Conservation (phyloP, 192 early-diverging fungal genomes). For the Coemansia sp. region DNA sequence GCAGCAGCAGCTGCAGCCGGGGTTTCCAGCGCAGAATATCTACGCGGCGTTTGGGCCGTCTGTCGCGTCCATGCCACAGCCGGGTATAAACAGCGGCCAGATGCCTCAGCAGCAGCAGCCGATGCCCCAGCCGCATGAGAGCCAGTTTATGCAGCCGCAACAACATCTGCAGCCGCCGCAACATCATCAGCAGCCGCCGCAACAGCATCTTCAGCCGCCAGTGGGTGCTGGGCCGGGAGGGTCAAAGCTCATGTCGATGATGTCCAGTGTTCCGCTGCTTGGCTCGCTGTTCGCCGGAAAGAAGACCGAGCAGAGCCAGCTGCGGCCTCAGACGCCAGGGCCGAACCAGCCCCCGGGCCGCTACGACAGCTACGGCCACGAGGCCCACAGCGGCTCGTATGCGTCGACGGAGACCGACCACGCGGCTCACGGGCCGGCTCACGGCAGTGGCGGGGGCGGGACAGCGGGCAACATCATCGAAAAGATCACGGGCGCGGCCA, state of each 20-base stretch:
- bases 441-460: background rate
- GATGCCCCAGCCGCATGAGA: slow-evolving; percentile 5
- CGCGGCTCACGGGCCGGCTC: background rate
- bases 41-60: slow-evolving; percentile 8
- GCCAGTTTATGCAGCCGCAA: background rate
- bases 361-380: slow-evolving; percentile 23
- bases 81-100: background rate
- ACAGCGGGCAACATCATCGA: slow-evolving; percentile 5
- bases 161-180: background rate
- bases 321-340: slow-evolving; percentile 9
- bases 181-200: background rate
- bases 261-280: slow-evolving; percentile 45
- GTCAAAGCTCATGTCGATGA: slow-evolving; percentile 42
- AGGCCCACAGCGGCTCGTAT: slow-evolving; percentile 5
- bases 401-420: slow-evolving; percentile 16
- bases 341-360: slow-evolving; percentile 5
- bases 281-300: slow-evolving; percentile 45
- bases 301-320: slow-evolving; percentile 12
- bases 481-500: slow-evolving; percentile 14
- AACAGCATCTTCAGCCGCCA: slow-evolving; percentile 1
- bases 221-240: background rate
- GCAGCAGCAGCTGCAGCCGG: slow-evolving; percentile 7
- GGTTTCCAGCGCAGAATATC: slow-evolving; percentile 2
- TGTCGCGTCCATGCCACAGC: slow-evolving; percentile 19
- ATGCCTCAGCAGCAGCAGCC: background rate